A percentile compares a stretch with the other conserved stretches of the same genome.
phyloP scores from a whole-genome alignment of 768 basidiomycete species.

The Coprinopsis sp. region DNA sequence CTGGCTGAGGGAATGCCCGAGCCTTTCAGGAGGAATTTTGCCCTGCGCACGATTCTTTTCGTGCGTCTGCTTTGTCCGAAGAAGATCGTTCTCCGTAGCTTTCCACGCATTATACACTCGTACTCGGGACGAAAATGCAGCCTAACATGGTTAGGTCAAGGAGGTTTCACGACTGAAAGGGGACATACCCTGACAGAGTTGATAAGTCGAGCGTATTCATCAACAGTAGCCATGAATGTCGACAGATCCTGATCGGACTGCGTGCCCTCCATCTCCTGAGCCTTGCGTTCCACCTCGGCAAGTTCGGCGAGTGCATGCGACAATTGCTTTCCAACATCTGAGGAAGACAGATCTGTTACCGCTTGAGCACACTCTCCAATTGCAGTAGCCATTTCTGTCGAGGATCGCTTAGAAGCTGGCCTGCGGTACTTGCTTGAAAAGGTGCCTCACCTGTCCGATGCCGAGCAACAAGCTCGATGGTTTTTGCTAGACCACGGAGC shows the following conservation, averaged over 20 bases:
- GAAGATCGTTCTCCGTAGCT: conserved; percentile 66
- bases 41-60: conserved; percentile 82
- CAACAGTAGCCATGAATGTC: conserved; percentile 78
- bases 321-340: conserved; percentile 73
- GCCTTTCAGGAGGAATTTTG: conserved; percentile 60
- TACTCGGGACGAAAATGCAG: conserved; percentile 85
- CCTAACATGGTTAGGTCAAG: conserved; percentile 33
- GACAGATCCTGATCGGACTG: conserved; percentile 83
- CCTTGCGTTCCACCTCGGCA: conserved; percentile 68
- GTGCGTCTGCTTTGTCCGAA: conserved; percentile 68
- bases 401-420: background rate
- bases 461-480: conserved; percentile 81
- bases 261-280: conserved; percentile 65
- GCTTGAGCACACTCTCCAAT: conserved; percentile 79
- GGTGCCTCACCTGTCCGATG: conserved; percentile 60
- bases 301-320: conserved; percentile 65
- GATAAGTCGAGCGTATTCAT: conserved; percentile 92
- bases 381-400: conserved; percentile 59
- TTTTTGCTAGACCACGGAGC: conserved; percentile 78
- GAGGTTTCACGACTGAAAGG: background rate
- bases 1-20: conserved; percentile 69
- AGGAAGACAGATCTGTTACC: conserved; percentile 62
- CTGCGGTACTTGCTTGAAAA: background rate
- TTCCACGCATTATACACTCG: conserved; percentile 83
- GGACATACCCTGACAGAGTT: conserved; percentile 74